phyloP scores from a whole-genome alignment of 2,329 filamentous ascomycete genomes.

The Pyrenochaeta sp. region DNA sequence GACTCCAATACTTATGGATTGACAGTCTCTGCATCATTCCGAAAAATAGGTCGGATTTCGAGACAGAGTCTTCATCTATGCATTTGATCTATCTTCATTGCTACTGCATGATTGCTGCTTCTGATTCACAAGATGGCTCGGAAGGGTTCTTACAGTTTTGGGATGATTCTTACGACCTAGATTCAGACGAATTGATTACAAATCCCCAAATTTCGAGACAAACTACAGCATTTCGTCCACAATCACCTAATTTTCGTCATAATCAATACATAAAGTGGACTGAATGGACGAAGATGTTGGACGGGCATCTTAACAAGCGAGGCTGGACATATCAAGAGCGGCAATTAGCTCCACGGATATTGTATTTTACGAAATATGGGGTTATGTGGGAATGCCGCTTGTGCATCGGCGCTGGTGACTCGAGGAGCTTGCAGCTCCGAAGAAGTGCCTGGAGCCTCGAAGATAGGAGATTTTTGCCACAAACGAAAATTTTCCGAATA shows the following conservation, averaged over 20 bases:
- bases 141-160: not conserved
- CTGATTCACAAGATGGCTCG: not conserved
- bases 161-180: no score
- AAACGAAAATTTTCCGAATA: not conserved
- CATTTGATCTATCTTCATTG: not conserved
- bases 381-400: not conserved
- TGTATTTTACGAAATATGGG: not conserved
- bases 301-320: not conserved
- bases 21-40: conserved; percentile 15
- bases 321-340: not conserved
- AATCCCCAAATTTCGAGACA: no score
- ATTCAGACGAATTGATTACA: no score
- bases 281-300: not conserved
- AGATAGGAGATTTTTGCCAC: no score
- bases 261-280: not conserved
- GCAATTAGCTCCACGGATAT: not conserved
- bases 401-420: not conserved
- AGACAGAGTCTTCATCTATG: not conserved
- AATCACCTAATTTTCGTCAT: not conserved
- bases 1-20: conserved; percentile 12
- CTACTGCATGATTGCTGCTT: not conserved
- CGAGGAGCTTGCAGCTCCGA: not conserved
- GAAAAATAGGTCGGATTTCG: not conserved
- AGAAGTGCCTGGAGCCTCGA: not conserved
- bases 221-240: not conserved